Base-by-base conservation (phyloP, 208 protist species). In the Trypanosoma congolense region DNA sequence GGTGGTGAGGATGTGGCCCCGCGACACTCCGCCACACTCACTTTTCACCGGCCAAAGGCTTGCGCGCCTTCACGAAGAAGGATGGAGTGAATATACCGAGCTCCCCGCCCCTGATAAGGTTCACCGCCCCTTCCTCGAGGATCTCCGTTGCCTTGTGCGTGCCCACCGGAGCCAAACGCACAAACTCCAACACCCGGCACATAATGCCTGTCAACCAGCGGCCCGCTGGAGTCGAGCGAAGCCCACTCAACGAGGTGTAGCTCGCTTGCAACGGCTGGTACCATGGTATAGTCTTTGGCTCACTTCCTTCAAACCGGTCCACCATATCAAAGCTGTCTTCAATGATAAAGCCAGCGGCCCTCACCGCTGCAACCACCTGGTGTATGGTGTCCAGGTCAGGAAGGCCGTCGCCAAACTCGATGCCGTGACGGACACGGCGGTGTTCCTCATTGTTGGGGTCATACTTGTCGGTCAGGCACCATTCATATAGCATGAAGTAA, bases 401-500 rank as follows among this genome's bases (percentile, higher is more conserved):
- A 26, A 98, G 77, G 52, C 92, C 90, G 61, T 98, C 84, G 40
- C 96, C 96, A n/a, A 96, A 61, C 74, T 97, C 95, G 55, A 98
- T 98, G 59, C 70, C 61, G 61, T 94, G 83, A 66, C 93, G 91
- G 67, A 97, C 86, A 36, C 77, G 56, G 31, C 75, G 66, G 77
- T 98, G 91, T 38, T 92, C 61, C 52, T 87, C 74, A 63, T 97
- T 92, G 43, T 75, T 73, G 18, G 75, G 69, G 66, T 98, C 86
- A 74, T 95, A 98, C 58, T 88, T 87, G 56, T 96, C 82, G 31
- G 96, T 98, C 72, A 96, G 87, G 74, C 86, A 83, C 96, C 96
- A 98, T 71, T 98, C 96, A 75, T 98, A 98, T 47, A 79, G 70
- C 61, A 84, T 88, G 65, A 98, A 98, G 60, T 65, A 77, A 22